Evolutionary conservation across 2,329 filamentous ascomycete species (phyloP), one percentile per base, ranked within the genome.

Genomic region (Pseudogymnoascus sp.): DNA sequence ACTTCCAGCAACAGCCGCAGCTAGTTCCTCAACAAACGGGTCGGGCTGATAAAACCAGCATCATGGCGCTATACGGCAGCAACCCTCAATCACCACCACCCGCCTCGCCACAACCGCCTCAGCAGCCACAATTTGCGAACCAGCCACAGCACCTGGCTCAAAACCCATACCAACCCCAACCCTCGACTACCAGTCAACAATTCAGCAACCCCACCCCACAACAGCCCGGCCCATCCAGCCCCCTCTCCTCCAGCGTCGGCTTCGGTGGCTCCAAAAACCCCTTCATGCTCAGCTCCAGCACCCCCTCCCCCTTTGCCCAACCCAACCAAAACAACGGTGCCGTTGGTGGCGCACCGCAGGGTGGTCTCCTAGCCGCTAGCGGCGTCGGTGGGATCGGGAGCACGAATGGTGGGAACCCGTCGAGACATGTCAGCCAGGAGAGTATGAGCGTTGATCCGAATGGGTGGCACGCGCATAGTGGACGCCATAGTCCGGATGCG

Each of bases 401-500:
- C 19, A 22, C 11, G 35, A 59, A 59, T 64, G 45, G 67, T 65
- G 67, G 65, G 38, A 65, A 68, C 66, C 65, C 65, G 60, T 61
- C 70, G 71, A 69, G 82, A 70, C 75, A 84, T 76, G 73, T 68
- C 7, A 92, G 88, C 69, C 82, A 88, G 58, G 89, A 92, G 70
- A 92, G 89, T 72, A 84, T 90, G 72, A 84, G 65, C 59, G 61
- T 70, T 35, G 71, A 73, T 62, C 64, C 66, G 36, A 70, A 70
- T 79, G 62, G 80, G 85, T 67, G 82, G 88, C 41, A 79, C 84
- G 73, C 84, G 84, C 62, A 82, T 69, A 87, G 86, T 68, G 89
- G 89, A 8, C 79, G 89, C 42, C 89, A 92, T 70, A 91, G 88
- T 68, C 89, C 89, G 3, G 89, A 92, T 74, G 89, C 89, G 12